phyloP scores from a whole-genome alignment of 768 basidiomycete species.

The Podaxis sp. region DNA sequence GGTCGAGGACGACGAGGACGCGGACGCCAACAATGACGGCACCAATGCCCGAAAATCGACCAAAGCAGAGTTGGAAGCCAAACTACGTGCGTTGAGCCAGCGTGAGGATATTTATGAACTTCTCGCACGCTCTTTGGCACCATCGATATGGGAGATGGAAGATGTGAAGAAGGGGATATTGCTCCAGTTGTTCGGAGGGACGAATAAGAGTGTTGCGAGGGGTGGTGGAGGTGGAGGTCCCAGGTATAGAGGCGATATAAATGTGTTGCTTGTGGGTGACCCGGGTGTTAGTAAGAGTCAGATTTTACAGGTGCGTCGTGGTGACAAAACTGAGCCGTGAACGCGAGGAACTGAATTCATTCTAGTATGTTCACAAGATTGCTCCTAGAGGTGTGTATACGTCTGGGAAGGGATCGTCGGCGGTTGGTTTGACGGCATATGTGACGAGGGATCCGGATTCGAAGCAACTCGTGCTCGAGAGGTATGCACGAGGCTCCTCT shows the following conservation, averaged over 20 bases:
- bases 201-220: conserved; percentile 89
- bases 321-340: neutral
- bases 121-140: conserved; percentile 81
- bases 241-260: conserved; percentile 96
- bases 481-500: conserved; percentile 38
- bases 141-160: conserved; percentile 97
- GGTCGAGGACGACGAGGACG: conserved; percentile 36
- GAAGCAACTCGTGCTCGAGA: conserved; percentile 96
- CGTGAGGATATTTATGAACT: conserved; percentile 83
- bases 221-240: conserved; percentile 97
- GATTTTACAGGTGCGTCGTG: conserved; percentile 69
- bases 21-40: conserved; percentile 21
- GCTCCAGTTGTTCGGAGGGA: conserved; percentile 94
- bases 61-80: conserved; percentile 75
- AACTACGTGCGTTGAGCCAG: conserved; percentile 66
- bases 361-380: conserved; percentile 96
- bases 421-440: conserved; percentile 97
- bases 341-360: neutral
- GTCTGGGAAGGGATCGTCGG: conserved; percentile 96
- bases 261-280: conserved; percentile 94
- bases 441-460: conserved; percentile 98
- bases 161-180: conserved; percentile 99
- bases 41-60: conserved; percentile 38
- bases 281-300: conserved; percentile 97
- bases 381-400: conserved; percentile 97